phyloP scores from a whole-genome alignment of 345 rosid species.

The Acer saccharum region DNA sequence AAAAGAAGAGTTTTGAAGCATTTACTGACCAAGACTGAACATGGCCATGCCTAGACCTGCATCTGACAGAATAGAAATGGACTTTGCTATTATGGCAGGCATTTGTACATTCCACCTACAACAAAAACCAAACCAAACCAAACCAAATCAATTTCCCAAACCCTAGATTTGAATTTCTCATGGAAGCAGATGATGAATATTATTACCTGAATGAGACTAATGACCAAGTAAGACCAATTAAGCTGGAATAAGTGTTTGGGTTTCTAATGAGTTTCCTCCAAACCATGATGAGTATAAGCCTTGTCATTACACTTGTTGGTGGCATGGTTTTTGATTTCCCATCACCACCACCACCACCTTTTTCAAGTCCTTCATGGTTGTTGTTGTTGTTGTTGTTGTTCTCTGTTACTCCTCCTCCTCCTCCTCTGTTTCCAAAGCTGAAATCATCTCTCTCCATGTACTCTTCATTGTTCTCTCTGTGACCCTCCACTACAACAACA shows the following conservation, averaged over 20 bases:
- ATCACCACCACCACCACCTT: constrained; percentile 36
- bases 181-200: constrained; percentile 10
- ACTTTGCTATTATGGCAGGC: constrained; percentile 95
- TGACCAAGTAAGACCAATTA: constrained; percentile 93
- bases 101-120: constrained; percentile 90
- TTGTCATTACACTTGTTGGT: constrained; percentile 96
- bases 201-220: constrained; percentile 78
- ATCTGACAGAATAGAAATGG: constrained; percentile 98
- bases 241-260: constrained; percentile 96
- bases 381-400: constrained; percentile 18
- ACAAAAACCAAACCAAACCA: neutral
- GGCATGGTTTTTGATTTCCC: constrained; percentile 80
- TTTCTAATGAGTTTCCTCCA: constrained; percentile 99
- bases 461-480: constrained; percentile 45
- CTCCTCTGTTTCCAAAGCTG: constrained; percentile 74
- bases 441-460: constrained; percentile 77
- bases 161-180: constrained; percentile 4
- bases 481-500: constrained; percentile 34
- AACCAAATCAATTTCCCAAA: constrained; percentile 5
- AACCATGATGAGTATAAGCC: constrained; percentile 96
- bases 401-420: constrained; percentile 42
- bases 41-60: constrained; percentile 99
- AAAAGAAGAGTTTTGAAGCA: neutral
- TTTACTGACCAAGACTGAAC: constrained; percentile 99
- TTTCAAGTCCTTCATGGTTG: constrained; percentile 47